Evolutionary conservation across 192 early-diverging fungal genomes (phyloP).

Genomic region (Rhizoclosmatium sp.): DNA sequence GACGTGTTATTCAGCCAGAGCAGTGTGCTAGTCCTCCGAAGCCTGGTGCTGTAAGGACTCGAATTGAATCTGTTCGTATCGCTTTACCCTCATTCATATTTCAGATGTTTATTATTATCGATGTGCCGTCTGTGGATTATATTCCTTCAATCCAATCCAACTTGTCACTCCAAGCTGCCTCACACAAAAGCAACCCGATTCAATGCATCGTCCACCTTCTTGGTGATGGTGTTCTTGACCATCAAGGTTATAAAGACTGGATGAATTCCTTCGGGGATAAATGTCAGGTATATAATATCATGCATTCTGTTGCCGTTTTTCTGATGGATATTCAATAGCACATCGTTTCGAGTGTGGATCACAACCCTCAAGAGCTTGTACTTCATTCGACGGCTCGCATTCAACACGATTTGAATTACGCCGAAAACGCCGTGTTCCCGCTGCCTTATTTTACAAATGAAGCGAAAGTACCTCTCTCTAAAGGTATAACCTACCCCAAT

Average conservation of each 20-base stretch:
- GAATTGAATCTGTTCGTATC: neutral
- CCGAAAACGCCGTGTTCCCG: conserved; percentile 73
- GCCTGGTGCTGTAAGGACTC: conserved; percentile 60
- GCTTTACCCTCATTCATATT: neutral
- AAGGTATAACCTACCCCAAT: neutral
- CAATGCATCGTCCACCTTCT: conserved; percentile 71
- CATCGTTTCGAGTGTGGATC: conserved; percentile 73
- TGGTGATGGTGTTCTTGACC: conserved; percentile 63
- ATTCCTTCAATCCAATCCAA: conserved; percentile 26
- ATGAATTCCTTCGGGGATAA: conserved; percentile 72
- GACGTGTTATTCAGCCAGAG: conserved; percentile 73
- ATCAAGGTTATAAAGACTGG: conserved; percentile 72
- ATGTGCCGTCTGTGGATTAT: conserved; percentile 47
- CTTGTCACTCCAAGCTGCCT: conserved; percentile 33
- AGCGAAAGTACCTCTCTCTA: conserved; percentile 36
- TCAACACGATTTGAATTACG: conserved; percentile 69
- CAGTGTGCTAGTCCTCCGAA: conserved; percentile 69
- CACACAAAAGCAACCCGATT: conserved; percentile 38
- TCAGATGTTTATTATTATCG: conserved; percentile 49
- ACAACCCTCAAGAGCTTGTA: conserved; percentile 68
- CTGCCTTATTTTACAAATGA: conserved; percentile 69
- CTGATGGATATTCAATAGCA: conserved; percentile 54
- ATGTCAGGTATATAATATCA: conserved; percentile 56
- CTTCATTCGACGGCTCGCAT: conserved; percentile 71
- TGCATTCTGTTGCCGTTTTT: neutral